A percentile compares a stretch with the other conserved stretches of the same genome.
phyloP scores from a whole-genome alignment of 2,329 filamentous ascomycete genomes.

The Lachnellula willkommii region DNA sequence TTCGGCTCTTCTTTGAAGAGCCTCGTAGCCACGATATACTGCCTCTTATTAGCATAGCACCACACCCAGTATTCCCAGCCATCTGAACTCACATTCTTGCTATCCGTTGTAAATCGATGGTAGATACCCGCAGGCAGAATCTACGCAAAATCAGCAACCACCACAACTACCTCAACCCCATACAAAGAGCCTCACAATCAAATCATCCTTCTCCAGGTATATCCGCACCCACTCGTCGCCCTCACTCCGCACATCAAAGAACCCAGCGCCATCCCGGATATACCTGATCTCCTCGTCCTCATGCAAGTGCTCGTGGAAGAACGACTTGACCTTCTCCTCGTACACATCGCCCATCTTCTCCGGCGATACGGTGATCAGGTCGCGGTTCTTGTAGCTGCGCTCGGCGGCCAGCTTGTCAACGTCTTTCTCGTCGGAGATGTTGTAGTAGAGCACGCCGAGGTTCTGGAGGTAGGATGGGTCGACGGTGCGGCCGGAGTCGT shows the following conservation, averaged over 20 bases:
- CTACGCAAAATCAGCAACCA: constrained; percentile 18
- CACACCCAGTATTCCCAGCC: background rate
- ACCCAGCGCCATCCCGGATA: constrained; percentile 80
- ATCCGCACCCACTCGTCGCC: constrained; percentile 88
- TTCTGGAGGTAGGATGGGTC: constrained; percentile 58
- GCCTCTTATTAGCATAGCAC: constrained; percentile 12
- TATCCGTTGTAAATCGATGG: constrained; percentile 93
- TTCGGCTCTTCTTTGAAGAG: constrained; percentile 98
- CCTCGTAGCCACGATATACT: constrained; percentile 95
- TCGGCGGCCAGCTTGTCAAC: constrained; percentile 71
- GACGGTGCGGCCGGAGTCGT: constrained; percentile 75
- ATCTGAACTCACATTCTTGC: constrained; percentile 66
- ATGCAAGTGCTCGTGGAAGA: constrained; percentile 94
- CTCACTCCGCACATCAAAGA: constrained; percentile 83
- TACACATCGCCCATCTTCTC: constrained; percentile 79
- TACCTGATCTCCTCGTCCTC: constrained; percentile 99
- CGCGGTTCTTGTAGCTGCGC: constrained; percentile 87
- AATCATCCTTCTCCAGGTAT: constrained; percentile 73
- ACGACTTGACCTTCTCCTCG: constrained; percentile 87
- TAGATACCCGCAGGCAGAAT: constrained; percentile 94
- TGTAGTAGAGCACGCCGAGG: constrained; percentile 76
- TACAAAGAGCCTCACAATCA: constrained; percentile 49
- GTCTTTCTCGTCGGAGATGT: constrained; percentile 55
- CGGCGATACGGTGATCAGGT: constrained; percentile 86
- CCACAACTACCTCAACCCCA: background rate